These are phyloP conservation scores for Kalmusia sp. DNA, from an alignment of 2,329 filamentous ascomycete genomes.

Conservation along the genomic window DNA sequence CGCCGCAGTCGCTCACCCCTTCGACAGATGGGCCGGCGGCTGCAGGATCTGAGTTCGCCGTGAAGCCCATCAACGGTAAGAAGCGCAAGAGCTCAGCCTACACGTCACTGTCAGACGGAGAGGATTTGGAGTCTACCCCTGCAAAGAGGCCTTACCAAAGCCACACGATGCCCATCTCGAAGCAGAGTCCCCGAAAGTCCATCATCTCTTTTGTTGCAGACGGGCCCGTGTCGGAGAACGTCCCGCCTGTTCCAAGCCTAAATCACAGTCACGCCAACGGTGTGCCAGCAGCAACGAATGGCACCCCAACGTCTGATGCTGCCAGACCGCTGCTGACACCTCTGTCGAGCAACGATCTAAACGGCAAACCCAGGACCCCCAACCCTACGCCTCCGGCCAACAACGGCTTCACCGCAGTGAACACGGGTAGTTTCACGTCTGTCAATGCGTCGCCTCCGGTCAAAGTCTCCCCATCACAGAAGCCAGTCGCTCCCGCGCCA, in stretches of 20 bases:
- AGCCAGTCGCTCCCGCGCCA: constrained; percentile 13
- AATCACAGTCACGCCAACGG: constrained; percentile 20
- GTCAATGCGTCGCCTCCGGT: constrained; percentile 27
- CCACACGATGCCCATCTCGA: constrained; percentile 31
- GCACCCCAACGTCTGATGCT: constrained; percentile 24
- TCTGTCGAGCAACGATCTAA: constrained; percentile 38
- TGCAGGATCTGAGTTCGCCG: constrained; percentile 28
- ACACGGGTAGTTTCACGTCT: constrained; percentile 30
- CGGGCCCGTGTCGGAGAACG: constrained; percentile 31
- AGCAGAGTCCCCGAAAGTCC: constrained; percentile 38
- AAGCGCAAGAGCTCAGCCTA: constrained; percentile 45
- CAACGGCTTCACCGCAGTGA: constrained; percentile 30
- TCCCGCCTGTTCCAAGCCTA: constrained; percentile 31
- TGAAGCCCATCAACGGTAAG: constrained; percentile 30
- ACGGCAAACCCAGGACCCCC: constrained; percentile 28
- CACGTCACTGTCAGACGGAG: constrained; percentile 38
- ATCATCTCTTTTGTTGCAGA: constrained; percentile 31
- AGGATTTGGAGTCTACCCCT: constrained; percentile 31
- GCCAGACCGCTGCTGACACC: constrained; percentile 34
- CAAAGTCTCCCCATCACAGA: constrained; percentile 22
- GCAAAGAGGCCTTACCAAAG: constrained; percentile 37
- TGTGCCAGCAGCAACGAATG: constrained; percentile 24
- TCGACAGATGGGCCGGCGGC: constrained; percentile 21
- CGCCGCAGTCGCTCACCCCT: constrained; percentile 36
- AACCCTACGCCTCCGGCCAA: constrained; percentile 15